phyloP scores from a whole-genome alignment of 352 stramenopile species.

The Nothophytophthora sp. region DNA sequence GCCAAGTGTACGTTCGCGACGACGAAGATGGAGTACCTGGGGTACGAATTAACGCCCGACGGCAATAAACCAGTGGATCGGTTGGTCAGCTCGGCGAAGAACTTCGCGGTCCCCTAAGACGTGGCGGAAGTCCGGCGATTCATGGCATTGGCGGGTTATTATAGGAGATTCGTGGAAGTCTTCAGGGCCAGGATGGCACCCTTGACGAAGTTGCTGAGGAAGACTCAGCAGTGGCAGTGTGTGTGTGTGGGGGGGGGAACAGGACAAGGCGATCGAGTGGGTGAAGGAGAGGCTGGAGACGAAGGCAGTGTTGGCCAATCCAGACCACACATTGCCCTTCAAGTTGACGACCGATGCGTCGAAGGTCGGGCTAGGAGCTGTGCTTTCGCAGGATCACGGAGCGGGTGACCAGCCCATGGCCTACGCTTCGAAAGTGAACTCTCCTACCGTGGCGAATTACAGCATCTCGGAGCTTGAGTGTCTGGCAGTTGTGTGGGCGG shows the following conservation, averaged over 20 bases:
- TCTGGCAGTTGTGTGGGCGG: constrained; percentile 22
- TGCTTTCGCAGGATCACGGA: constrained; percentile 21
- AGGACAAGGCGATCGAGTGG: constrained; percentile 15
- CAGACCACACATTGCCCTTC: constrained; percentile 28
- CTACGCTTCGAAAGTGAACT: constrained; percentile 21
- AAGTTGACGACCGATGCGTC: constrained; percentile 29
- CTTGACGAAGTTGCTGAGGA: constrained; percentile 22
- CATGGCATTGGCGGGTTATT: constrained; percentile 26
- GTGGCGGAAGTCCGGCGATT: constrained; percentile 7
- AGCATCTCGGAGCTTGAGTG: constrained; percentile 27
- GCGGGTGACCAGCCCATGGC: constrained; percentile 8
- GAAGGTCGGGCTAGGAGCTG: constrained; percentile 10
- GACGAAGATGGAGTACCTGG: constrained; percentile 18
- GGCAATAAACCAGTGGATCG: constrained; percentile 5
- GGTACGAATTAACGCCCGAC: constrained; percentile 13
- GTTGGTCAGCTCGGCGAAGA: constrained; percentile 1
- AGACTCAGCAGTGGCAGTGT: constrained; percentile 10
- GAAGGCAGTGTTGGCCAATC: constrained; percentile 10
- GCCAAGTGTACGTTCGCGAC: constrained; percentile 21
- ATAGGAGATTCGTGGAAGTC: constrained; percentile 14
- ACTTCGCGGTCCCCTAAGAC: constrained; percentile 12
- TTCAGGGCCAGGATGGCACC: constrained; percentile 16
- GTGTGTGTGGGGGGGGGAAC: constrained; percentile 17
- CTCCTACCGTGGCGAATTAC: constrained; percentile 15
- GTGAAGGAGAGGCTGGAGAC: constrained; percentile 9